Percentiles rank a stretch among this genome's conserved stretches.
These are phyloP conservation scores for Dryadomyces quercus-mongolicae DNA, from an alignment of 2,329 filamentous ascomycete genomes.

Conservation along the genomic window DNA sequence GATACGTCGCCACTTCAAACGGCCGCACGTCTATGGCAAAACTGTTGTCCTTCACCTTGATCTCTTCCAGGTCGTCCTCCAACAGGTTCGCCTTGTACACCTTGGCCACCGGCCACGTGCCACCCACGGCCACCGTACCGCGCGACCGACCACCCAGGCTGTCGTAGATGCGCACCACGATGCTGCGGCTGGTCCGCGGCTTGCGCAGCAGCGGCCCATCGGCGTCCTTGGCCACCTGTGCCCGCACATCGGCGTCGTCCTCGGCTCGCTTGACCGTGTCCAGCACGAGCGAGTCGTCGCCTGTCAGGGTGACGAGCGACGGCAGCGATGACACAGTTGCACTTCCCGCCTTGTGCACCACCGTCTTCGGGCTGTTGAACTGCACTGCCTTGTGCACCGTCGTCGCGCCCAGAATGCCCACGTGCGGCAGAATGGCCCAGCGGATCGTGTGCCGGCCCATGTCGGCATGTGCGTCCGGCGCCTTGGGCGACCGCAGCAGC, in stretches of 20 bases:
- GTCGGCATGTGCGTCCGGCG: constrained; percentile 56
- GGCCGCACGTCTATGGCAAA: constrained; percentile 57
- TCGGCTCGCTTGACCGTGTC: constrained; percentile 92
- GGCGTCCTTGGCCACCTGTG: constrained; percentile 29
- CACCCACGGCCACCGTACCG: constrained; percentile 45
- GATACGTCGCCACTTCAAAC: constrained; percentile 76
- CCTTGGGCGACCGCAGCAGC: constrained; percentile 53
- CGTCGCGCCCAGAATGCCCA: constrained; percentile 38
- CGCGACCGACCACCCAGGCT: constrained; percentile 70
- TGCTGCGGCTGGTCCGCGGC: constrained; percentile 58
- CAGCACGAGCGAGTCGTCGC: constrained; percentile 58
- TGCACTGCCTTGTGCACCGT: constrained; percentile 52
- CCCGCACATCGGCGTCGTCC: constrained; percentile 63
- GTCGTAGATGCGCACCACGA: constrained; percentile 81
- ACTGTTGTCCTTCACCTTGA: constrained; percentile 29
- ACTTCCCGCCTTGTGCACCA: constrained; percentile 1
- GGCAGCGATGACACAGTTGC: not conserved
- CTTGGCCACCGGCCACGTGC: constrained; percentile 58
- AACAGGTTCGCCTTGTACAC: constrained; percentile 77
- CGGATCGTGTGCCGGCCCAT: constrained; percentile 55
- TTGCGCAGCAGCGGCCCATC: constrained; percentile 29
- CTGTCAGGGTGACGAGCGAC: constrained; percentile 53
- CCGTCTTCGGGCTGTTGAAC: constrained; percentile 50
- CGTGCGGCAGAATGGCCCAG: constrained; percentile 55
- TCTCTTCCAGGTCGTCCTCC: constrained; percentile 69